These are phyloP conservation scores for Zasmidium angulare DNA, from an alignment of 2,329 filamentous ascomycete genomes.

Conservation along the genomic window DNA sequence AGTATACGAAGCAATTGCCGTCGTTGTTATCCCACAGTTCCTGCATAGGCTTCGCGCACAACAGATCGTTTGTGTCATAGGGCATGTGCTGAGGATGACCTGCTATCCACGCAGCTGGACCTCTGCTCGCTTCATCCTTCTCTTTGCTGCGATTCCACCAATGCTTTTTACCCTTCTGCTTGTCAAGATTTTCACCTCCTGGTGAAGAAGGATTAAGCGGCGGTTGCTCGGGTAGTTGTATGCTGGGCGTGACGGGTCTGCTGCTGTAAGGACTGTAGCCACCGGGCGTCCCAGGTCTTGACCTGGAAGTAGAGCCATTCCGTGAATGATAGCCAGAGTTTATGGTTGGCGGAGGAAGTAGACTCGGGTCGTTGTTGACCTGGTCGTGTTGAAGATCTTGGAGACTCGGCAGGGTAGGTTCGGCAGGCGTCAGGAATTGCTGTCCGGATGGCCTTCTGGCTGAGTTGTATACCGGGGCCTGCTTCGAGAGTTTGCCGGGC, in stretches of 20 bases:
- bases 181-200: conserved; percentile 18
- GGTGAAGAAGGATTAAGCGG: conserved; percentile 12
- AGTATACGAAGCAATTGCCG: conserved; percentile 63
- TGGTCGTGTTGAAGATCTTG: conserved; percentile 23
- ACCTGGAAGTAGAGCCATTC: conserved; percentile 21
- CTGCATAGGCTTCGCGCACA: conserved; percentile 53
- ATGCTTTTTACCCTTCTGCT: conserved; percentile 30
- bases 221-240: conserved; percentile 22
- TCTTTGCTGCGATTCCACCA: conserved; percentile 36
- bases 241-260: conserved; percentile 25
- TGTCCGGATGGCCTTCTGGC: conserved; percentile 18
- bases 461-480: conserved; percentile 18
- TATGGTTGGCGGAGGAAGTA: conserved; percentile 22
- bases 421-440: conserved; percentile 18
- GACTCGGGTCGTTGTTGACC: conserved; percentile 9
- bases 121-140: conserved; percentile 35
- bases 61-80: conserved; percentile 55
- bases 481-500: conserved; percentile 24
- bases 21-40: conserved; percentile 61
- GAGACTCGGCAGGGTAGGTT: conserved; percentile 22
- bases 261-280: conserved; percentile 17
- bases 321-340: conserved; percentile 18
- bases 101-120: conserved; percentile 57
- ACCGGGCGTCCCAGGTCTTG: conserved; percentile 23
- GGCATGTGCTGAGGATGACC: conserved; percentile 56